Evolutionary conservation across 306 rosid species (phyloP).

Genomic region (Medicago arabica): DNA sequence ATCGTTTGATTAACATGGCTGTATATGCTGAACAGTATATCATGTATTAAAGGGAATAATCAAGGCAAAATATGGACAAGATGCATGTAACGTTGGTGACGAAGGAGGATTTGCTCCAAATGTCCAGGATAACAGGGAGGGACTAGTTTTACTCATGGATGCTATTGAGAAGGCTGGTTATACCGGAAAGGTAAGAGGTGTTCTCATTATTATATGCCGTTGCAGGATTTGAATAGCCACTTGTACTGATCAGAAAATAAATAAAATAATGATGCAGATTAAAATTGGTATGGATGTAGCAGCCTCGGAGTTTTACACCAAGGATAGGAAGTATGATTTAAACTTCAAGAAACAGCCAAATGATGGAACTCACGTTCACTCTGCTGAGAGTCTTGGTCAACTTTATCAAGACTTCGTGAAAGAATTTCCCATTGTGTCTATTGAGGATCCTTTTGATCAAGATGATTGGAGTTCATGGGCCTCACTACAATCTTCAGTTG

Average conservation of each 20-base stretch:
- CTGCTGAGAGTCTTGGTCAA: constrained; percentile 77
- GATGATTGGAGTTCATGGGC: constrained; percentile 99
- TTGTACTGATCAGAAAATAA: constrained; percentile 15
- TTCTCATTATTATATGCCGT: constrained; percentile 21
- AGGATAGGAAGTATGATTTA: constrained; percentile 82
- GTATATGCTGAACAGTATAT: constrained; percentile 60
- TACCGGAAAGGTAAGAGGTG: constrained; percentile 78
- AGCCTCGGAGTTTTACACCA: constrained; percentile 90
- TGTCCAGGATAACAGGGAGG: constrained; percentile 98
- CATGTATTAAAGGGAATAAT: constrained; percentile 91
- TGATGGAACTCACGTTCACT: constrained; percentile 83
- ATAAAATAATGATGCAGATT: constrained; percentile 65
- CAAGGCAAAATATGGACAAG: constrained; percentile 96
- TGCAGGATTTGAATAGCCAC: constrained; percentile 29
- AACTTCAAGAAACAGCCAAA: constrained; percentile 95
- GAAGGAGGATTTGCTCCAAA: constrained; percentile 99
- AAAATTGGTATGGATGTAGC: constrained; percentile 99
- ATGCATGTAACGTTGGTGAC: constrained; percentile 98
- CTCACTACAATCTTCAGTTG: constrained; percentile 84
- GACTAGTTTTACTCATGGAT: constrained; percentile 87
- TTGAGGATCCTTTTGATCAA: constrained; percentile 99
- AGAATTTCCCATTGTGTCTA: constrained; percentile 95
- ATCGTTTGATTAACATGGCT: constrained; percentile 12
- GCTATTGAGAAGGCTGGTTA: constrained; percentile 99
- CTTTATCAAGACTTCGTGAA: constrained; percentile 78